Evolutionary conservation across 257 asterid species (phyloP), one percentile per base, ranked within the genome.

Genomic region (Solanum pimpinellifolium): DNA sequence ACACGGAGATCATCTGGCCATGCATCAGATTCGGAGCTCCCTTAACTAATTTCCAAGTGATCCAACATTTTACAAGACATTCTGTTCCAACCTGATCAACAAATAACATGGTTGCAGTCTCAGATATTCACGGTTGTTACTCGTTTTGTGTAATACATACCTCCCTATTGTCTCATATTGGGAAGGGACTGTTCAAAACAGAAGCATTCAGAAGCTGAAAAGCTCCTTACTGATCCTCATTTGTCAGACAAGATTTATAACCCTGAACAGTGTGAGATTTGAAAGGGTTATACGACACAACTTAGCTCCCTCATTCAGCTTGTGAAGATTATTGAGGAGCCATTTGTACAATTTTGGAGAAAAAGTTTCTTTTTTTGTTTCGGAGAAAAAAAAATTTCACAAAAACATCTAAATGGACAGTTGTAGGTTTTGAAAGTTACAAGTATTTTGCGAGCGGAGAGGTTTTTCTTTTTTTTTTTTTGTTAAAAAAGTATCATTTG

Each of bases 21-120:
- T 66, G 90, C 72, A 84, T 96, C 99, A 16, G 98, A 96, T 91
- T 94, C 99, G 1, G 98, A 96, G 88, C 85, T 96, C 14, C 41
- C 94, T 33, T 94, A 92, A 85, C 83, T 81, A 81, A 41, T 49
- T 81, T 81, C 69, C 29, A 49, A 49, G 3, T 10, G 1, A 81
- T 81, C 85, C 85, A 81, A 41, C 85, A 49, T 18, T 49, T 49
- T 29, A 49, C 20, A 49, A 81, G 8, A 81, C 69, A 49, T 81
- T 31, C 46, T 47, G 69, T 18, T 49, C 70, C 85, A 31, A 29
- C 21, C 85, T 14, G 27, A 49, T 49, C 85, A 81, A 81, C 85
- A 49, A 81, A 81, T 6, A 81, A 81, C 85, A 49, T 49, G 85
- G 31, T 81, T 81, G 85, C 29, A 33, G 69, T 49, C 27, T 81